phyloP scores from a whole-genome alignment of 441 rosid species.

The Hura crepitans region DNA sequence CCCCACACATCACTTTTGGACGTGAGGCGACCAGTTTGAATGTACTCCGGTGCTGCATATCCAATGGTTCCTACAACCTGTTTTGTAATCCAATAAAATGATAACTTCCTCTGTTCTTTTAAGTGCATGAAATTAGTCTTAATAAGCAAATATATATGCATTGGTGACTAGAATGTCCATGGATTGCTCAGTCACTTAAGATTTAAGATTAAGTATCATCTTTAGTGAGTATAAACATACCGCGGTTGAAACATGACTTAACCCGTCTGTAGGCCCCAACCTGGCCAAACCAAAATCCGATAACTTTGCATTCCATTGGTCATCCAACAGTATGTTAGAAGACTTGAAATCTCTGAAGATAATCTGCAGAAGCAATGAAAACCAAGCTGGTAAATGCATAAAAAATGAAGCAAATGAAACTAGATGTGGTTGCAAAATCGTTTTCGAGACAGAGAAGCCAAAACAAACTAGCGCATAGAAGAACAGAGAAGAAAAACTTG shows the following conservation, averaged over 20 bases:
- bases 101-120: not conserved
- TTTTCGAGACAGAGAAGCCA: not conserved
- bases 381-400: not conserved
- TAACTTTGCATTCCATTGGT: constrained; percentile 67
- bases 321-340: constrained; percentile 80
- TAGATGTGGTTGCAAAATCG: not conserved
- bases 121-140: not conserved
- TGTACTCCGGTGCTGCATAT: constrained; percentile 90
- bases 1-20: constrained; percentile 81
- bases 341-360: constrained; percentile 91
- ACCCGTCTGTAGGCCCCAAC: constrained; percentile 78
- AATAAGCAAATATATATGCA: not conserved
- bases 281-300: constrained; percentile 90
- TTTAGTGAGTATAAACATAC: constrained; percentile 33
- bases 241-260: constrained; percentile 70
- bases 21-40: constrained; percentile 65
- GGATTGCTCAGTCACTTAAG: not conserved
- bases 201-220: constrained; percentile 4
- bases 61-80: constrained; percentile 87
- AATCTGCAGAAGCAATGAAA: constrained; percentile 45
- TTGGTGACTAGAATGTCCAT: too few relatives aligned
- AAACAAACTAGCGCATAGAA: not conserved
- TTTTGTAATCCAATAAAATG: constrained; percentile 8
- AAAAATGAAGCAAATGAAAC: not conserved
- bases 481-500: not conserved